Evolutionary conservation across 2,329 filamentous ascomycete species (phyloP).

Genomic region (Botryosphaeria agaves): DNA sequence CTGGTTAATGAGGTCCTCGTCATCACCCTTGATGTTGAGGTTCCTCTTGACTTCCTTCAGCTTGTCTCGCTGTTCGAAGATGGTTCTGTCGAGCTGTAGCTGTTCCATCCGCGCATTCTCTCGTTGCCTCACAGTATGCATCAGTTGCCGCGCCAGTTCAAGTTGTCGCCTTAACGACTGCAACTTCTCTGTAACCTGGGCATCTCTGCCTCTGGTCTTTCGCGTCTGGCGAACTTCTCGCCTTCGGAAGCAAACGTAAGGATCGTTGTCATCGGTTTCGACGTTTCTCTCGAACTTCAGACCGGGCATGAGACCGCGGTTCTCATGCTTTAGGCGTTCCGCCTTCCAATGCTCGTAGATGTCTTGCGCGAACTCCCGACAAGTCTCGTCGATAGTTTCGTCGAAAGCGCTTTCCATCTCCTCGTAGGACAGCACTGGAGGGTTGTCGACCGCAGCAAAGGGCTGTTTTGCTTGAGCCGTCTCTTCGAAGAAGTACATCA

Average conservation of each 20-base stretch:
- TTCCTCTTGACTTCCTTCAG: conserved; percentile 81
- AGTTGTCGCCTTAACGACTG: conserved; percentile 82
- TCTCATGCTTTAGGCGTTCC: conserved; percentile 47
- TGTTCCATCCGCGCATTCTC: conserved; percentile 66
- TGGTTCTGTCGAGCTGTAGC: conserved; percentile 52
- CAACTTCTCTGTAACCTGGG: conserved; percentile 85
- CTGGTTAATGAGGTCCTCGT: conserved; percentile 87
- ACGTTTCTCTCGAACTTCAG: conserved; percentile 91
- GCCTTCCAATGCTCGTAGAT: conserved; percentile 84
- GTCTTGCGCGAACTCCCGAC: conserved; percentile 48
- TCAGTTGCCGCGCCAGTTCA: conserved; percentile 69
- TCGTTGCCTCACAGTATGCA: conserved; percentile 60
- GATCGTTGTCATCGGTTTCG: conserved; percentile 88
- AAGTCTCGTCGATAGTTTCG: conserved; percentile 34
- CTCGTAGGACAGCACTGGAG: conserved; percentile 47
- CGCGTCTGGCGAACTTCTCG: conserved; percentile 87
- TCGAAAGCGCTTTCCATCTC: conserved; percentile 47
- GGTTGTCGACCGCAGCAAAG: conserved; percentile 78
- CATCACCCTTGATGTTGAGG: conserved; percentile 77
- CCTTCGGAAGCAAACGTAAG: conserved; percentile 93
- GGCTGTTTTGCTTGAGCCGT: conserved; percentile 70
- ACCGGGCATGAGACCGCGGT: conserved; percentile 54
- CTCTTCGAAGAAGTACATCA: conserved; percentile 91
- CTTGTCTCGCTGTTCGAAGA: conserved; percentile 68
- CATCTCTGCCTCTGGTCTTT: conserved; percentile 86